A percentile compares a stretch with the other conserved stretches of the same genome.
Evolutionary conservation across 2,329 filamentous ascomycete species (phyloP).

Genomic region (Penicillium frequentans): DNA sequence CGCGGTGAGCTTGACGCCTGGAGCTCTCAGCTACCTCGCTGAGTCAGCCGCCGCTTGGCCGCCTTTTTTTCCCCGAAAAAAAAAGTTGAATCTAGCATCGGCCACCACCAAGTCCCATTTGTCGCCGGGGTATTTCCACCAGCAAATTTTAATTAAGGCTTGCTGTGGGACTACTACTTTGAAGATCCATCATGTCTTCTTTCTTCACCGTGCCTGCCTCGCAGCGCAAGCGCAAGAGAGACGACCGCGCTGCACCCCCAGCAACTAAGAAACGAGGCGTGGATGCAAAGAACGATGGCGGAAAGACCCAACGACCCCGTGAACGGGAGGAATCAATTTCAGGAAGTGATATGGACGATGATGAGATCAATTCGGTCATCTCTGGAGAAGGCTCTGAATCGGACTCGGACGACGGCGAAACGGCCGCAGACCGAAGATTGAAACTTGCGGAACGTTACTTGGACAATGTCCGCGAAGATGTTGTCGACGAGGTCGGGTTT

Average conservation of each 20-base stretch:
- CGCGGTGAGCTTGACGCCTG: constrained; percentile 45
- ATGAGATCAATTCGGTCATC: constrained; percentile 51
- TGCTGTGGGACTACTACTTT: not conserved
- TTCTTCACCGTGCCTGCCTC: constrained; percentile 90
- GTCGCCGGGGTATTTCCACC: constrained; percentile 1
- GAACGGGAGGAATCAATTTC: constrained; percentile 79
- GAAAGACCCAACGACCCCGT: constrained; percentile 47
- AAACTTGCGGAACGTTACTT: constrained; percentile 90
- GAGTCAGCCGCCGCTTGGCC: constrained; percentile 35
- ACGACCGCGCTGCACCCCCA: constrained; percentile 44
- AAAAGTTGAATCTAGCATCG: constrained; percentile 31
- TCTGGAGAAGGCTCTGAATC: constrained; percentile 57
- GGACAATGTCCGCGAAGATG: constrained; percentile 81
- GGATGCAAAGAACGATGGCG: constrained; percentile 32
- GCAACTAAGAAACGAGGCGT: constrained; percentile 48
- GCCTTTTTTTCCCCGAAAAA: constrained; percentile 36
- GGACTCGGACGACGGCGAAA: constrained; percentile 75
- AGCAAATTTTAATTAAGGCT: constrained; percentile 1
- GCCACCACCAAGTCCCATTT: constrained; percentile 10
- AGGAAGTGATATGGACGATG: constrained; percentile 74
- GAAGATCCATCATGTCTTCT: constrained; percentile 68
- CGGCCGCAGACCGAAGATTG: constrained; percentile 81
- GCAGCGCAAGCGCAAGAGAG: constrained; percentile 87
- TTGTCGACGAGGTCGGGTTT: constrained; percentile 81
- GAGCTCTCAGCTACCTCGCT: constrained; percentile 38